Conservation (phyloP, 2,329 filamentous ascomycete species). For the Beauveria pseudobassiana region DNA sequence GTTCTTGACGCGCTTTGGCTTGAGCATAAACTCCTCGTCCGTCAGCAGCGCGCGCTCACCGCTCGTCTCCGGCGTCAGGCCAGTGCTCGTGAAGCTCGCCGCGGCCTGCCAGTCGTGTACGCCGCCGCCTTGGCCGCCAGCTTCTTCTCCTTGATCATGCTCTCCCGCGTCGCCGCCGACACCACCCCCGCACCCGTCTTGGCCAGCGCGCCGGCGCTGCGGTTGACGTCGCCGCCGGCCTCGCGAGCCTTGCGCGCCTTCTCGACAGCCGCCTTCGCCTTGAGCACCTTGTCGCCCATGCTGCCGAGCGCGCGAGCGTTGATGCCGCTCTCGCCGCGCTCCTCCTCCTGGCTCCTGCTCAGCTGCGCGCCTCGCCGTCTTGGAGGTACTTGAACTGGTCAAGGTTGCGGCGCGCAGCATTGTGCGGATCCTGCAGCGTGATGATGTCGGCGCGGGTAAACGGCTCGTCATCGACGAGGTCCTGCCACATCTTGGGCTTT, state of each 20-base stretch:
- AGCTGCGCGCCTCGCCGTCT: constrained; percentile 65
- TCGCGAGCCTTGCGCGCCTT: constrained; percentile 71
- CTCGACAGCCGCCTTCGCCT: constrained; percentile 89
- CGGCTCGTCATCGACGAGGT: constrained; percentile 78
- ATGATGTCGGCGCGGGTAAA: constrained; percentile 91
- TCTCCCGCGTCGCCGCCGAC: constrained; percentile 24
- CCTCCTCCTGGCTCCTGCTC: constrained; percentile 62
- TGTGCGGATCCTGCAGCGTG: constrained; percentile 91
- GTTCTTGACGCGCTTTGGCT: constrained; percentile 77
- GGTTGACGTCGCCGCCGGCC: constrained; percentile 51
- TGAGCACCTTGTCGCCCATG: constrained; percentile 72
- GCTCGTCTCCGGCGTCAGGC: constrained; percentile 84
- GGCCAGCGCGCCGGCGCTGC: constrained; percentile 36
- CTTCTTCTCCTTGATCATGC: constrained; percentile 47
- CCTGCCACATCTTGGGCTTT: constrained; percentile 92
- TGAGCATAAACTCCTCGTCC: constrained; percentile 95
- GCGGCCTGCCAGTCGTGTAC: constrained; percentile 89
- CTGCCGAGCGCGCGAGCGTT: constrained; percentile 76
- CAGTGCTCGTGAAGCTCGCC: constrained; percentile 91
- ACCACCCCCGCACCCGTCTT: constrained; percentile 22
- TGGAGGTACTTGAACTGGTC: constrained; percentile 84
- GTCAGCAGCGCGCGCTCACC: constrained; percentile 78
- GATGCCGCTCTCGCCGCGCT: constrained; percentile 59
- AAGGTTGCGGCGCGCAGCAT: constrained; percentile 72
- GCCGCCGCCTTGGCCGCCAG: constrained; percentile 76